Conservation (phyloP, 306 rosid species). For the Mucuna pruriens region DNA sequence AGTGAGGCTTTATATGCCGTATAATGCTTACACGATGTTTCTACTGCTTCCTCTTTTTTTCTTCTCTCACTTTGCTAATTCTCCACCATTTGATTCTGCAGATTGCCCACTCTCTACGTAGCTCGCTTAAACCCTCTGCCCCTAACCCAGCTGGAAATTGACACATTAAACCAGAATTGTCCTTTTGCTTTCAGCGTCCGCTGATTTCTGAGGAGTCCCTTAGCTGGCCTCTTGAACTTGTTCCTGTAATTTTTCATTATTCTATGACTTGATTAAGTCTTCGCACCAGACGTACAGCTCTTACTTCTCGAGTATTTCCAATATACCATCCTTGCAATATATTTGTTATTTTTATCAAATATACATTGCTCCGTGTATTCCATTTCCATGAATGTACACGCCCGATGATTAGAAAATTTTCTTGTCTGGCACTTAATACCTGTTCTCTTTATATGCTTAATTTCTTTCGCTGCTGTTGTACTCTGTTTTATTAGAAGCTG, state of each 20-base stretch:
- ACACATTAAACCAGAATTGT: slow-evolving; percentile 34
- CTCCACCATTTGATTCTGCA: slow-evolving; percentile 58
- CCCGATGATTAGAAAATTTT: not conserved
- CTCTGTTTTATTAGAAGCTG: slow-evolving; percentile 22
- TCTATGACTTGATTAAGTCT: not conserved
- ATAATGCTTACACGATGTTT: slow-evolving; percentile 71
- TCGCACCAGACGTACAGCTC: slow-evolving; percentile 29
- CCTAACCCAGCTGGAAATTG: slow-evolving; percentile 37
- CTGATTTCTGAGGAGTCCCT: slow-evolving; percentile 30
- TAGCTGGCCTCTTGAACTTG: slow-evolving; percentile 29
- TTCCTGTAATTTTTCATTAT: slow-evolving; percentile 20
- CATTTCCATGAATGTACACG: not conserved
- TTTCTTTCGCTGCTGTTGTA: not conserved
- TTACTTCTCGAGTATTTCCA: slow-evolving; percentile 21
- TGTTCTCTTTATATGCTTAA: not conserved
- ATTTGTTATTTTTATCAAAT: slow-evolving; percentile 34
- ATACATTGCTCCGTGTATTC: slow-evolving; percentile 1
- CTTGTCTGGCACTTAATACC: slow-evolving; percentile 20
- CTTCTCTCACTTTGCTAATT: slow-evolving; percentile 56
- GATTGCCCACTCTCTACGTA: slow-evolving; percentile 49
- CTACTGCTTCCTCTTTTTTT: slow-evolving; percentile 41
- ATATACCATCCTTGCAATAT: slow-evolving; percentile 29
- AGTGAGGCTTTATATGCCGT: slow-evolving; percentile 48
- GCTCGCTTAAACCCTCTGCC: slow-evolving; percentile 24
- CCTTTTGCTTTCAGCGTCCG: slow-evolving; percentile 37